Evolutionary conservation across 208 protist species (phyloP), one percentile per base, ranked within the genome.

Genomic region (Acanthamoeba lenticulata): DNA sequence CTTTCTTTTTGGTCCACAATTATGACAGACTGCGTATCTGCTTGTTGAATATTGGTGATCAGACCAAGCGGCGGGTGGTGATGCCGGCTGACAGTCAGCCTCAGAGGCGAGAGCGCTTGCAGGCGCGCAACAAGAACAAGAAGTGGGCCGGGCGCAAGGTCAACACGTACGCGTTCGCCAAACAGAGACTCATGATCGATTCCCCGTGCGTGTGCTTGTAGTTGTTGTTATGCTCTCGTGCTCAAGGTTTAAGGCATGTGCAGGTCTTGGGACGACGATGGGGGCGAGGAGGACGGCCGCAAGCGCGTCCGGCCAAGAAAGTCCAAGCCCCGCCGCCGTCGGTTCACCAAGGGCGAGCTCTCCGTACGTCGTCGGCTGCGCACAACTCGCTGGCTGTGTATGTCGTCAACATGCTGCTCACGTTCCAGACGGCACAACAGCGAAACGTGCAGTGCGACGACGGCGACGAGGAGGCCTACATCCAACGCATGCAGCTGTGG

Each of bases 61-160:
- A 77, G 67, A 77, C 67, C 11, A 77, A 67, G 3, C 60, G 38
- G 17, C 69, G 69, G 6, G 69, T 81, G 69, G 38, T 40, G 5
- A 47, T 81, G 40, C 69, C 69, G 4, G 38, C 69, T 3, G 69
- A 81, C 40, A 45, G 38, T 17, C 34, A 32, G 19, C 69, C 69
- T 29, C 27, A 2, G 1, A 81, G 69, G 34, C 69, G 69, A 47
- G 40, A 45, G 36, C 69, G 69, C 24, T 19, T 32, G 1, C 69
- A 40, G 34, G 38, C 34, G 36, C 69, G 69, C 27, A 19, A 81
- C 7, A 81, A 81, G 24, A 67, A n/a, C n/a, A n/a, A 81, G 69
- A 47, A 21, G 40, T 81, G 69, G 69, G 69, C 69, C 2, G 69
- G 69, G 5, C 69, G 69, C 69, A 81, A 81, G 69, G 69, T 81